Base-by-base conservation (phyloP, 108 stramenopile species). In the Nitzschia putrida region DNA sequence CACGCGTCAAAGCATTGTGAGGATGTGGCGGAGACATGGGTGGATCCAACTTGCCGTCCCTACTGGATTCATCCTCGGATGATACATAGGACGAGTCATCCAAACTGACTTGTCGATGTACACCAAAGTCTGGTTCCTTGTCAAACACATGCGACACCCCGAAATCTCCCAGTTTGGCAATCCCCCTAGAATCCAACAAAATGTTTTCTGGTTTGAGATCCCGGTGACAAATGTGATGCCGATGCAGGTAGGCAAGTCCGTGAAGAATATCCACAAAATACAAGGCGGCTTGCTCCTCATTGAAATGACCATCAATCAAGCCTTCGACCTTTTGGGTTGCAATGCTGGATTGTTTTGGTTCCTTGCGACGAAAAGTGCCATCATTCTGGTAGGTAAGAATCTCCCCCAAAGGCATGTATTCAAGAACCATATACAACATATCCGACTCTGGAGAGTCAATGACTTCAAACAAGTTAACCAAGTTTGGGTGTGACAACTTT, bases 101-200 rank as follows among this genome's bases (percentile, higher is more conserved):
- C 14, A 52, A 37, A 55, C 40, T 64, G 11, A 41, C 53, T 18
- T 64, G 71, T n/a, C 61, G 67, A 23, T 57, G 42, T 3, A 65
- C 44, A 24, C 64, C 72, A 43, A 66, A 37, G 12, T 56, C 56
- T 52, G 64, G 68, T 58, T 93, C 86, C 52, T 93, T 78, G 5
- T 90, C 88, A 68, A 96, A 96, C 26, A 91, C 81, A 68, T 93
- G 92, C 8, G 89, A 77, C 0, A 96, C 92, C 1, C 95, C 95
- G 83, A 96, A 96, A 50, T 96, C 95, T 38, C 79, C 76, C 14
- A 96, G 81, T 68, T 94, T 94, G 18, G 85, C 88, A 61, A 88
- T 69, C 0, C 91, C 91, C 16, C 85, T 74, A 18, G 74, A 56
- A 69, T 83, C 87, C 38, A 93, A 67, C 34, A 89, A 59, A 66